Evolutionary conservation across 768 basidiomycete species (phyloP).

Genomic region (Chiua virens): DNA sequence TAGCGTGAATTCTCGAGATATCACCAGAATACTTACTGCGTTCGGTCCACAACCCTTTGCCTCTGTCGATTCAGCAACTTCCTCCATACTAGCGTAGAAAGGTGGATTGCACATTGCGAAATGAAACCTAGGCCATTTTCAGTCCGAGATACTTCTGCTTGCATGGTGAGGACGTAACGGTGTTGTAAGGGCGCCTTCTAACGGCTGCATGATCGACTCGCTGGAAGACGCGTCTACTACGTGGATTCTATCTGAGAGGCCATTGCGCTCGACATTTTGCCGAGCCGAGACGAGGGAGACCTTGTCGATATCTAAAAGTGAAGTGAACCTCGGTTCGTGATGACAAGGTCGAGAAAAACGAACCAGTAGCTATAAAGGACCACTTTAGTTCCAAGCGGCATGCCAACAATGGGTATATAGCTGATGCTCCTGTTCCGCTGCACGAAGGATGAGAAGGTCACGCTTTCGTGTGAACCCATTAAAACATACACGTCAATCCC

Average conservation of each 20-base stretch:
- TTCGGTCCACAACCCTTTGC: conserved; percentile 66
- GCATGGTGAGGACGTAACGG: conserved; percentile 1
- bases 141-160: background rate
- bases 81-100: conserved; percentile 79
- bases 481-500: conserved; percentile 73
- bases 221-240: conserved; percentile 40
- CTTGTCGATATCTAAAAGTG: conserved; percentile 64
- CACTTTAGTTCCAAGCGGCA: conserved; percentile 54
- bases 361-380: conserved; percentile 72
- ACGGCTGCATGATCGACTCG: conserved; percentile 44
- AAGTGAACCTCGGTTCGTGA: background rate
- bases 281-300: conserved; percentile 56
- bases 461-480: background rate
- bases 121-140: conserved; percentile 45
- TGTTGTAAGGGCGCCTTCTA: conserved; percentile 11
- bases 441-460: background rate
- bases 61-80: conserved; percentile 57
- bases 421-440: conserved; percentile 90
- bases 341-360: background rate
- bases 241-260: conserved; percentile 48
- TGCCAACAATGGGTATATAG: conserved; percentile 82
- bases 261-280: conserved; percentile 58
- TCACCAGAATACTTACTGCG: conserved; percentile 52
- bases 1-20: background rate
- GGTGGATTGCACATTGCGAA: conserved; percentile 98